Evolutionary conservation across 345 rosid genomes (phyloP), one percentile per base, ranked within the genome.

Genomic region (Brassica incana): DNA sequence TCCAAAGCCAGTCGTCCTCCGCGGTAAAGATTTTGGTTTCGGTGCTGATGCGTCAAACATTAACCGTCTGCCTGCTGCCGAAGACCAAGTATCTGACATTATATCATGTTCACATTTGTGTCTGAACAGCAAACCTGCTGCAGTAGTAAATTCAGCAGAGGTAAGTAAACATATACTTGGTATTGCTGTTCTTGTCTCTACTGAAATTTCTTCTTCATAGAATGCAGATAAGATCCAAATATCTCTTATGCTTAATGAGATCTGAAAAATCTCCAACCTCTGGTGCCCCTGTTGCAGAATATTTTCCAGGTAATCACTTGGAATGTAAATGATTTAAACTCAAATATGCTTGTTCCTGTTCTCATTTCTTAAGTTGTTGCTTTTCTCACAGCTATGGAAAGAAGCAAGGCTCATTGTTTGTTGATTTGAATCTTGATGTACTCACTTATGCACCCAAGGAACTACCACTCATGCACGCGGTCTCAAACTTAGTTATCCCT

Each of bases 211-310:
- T 77, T 84, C 73, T 83, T 74, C 89, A 71, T 89, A 92, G 99
- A 86, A 76, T 90, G 99, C 95, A 95, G 97, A 91, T 81, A 77
- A 69, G 83, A 81, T 95, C 86, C 90, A 90, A 81, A 85, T 92
- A 63, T 84, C 84, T 70, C 76, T 92, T 78, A 84, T 91, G 74
- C 84, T 87, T 75, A 95, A 90, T 85, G n/a, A 83, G 81, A 76
- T 91, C 97, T 60, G 81, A 82, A 32, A 88, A 81, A 59, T 76
- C 85, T 64, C 70, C 54, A 67, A 79, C 80, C 73, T 56, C 85
- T 65, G 76, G 81, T 45, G 89, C 92, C 20, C 95, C 97, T 45
- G 74, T 72, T 73, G 91, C 93, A 14, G 90, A 86, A 76, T 95
- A 86, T 85, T 81, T 86, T 83, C 94, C 99, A 72, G 95, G 99